A percentile compares a stretch with the other conserved stretches of the same genome.
Conservation (phyloP, 2,329 filamentous ascomycete genomes). For the Colletotrichum sp. region DNA sequence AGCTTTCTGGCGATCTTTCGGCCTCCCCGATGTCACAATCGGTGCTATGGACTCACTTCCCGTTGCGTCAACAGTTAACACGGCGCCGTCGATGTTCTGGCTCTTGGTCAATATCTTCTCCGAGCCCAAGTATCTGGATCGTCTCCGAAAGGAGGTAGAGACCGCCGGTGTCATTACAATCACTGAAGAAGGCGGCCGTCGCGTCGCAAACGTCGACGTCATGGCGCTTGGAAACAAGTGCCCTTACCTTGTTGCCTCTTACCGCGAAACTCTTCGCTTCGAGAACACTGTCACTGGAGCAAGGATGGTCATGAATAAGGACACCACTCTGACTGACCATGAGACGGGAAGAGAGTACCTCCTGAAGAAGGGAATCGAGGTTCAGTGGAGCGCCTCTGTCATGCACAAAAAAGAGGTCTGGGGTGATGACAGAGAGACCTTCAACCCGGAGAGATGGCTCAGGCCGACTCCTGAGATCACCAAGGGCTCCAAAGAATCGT, state of each 20-base stretch:
- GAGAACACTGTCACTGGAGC: slow-evolving; percentile 39
- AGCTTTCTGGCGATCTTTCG: slow-evolving; percentile 30
- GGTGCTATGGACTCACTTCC: slow-evolving; percentile 34
- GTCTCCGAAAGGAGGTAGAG: slow-evolving; percentile 35
- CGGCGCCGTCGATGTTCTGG: slow-evolving; percentile 42
- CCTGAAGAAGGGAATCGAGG: slow-evolving; percentile 28
- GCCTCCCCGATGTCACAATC: slow-evolving; percentile 30
- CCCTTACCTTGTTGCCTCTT: slow-evolving; percentile 44
- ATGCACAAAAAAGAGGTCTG: slow-evolving; percentile 28
- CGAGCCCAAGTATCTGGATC: slow-evolving; percentile 25
- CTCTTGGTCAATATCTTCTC: slow-evolving; percentile 34
- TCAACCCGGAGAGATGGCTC: slow-evolving; percentile 30
- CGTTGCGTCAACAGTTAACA: slow-evolving; percentile 36
- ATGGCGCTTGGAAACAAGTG: slow-evolving; percentile 39
- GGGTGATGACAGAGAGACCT: slow-evolving; percentile 27
- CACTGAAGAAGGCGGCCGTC: slow-evolving; percentile 1
- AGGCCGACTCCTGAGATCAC: neutral
- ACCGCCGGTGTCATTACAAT: slow-evolving; percentile 13
- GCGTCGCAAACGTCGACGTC: slow-evolving; percentile 34
- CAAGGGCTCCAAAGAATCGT: slow-evolving; percentile 27
- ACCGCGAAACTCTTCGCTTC: slow-evolving; percentile 48
- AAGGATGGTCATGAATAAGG: slow-evolving; percentile 41
- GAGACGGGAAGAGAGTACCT: slow-evolving; percentile 27
- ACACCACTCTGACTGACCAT: slow-evolving; percentile 36
- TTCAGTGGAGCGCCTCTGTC: slow-evolving; percentile 30